Base-by-base conservation (phyloP, 805 yeast species). In the Cyberlindnera maritima region DNA sequence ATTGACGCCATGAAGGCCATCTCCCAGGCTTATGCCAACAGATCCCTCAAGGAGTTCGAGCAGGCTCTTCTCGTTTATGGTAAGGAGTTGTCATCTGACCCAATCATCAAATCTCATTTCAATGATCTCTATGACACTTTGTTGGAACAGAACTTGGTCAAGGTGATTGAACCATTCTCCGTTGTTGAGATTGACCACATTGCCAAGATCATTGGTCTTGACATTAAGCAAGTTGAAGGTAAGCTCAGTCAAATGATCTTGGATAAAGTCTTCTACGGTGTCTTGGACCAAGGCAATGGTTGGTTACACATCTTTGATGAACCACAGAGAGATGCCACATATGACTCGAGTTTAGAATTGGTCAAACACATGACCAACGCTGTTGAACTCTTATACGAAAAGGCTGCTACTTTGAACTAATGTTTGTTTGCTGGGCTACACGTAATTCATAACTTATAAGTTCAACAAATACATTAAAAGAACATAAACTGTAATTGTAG, bases 251-350 rank as follows among this genome's bases (percentile, higher is more conserved):
- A 92, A 68, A 92, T 94, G 98, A 92, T 94, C 57, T 76, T 94
- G 59, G 99, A 94, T 68, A 85, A 88, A 61, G 87, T 90, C n/a
- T 89, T 94, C 59, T 86, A 83, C 62, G 99, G 99, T 40, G 98
- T 94, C 32, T 75, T 94, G 57, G 99, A 94, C 67, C 99, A 94
- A 72, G 98, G 98, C 39, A 91, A 91, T 64, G 99, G 99, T 9
- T 94, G 97, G 96, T 76, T 94, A 59, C 83, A 89, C 55, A 80
- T 94, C 48, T 94, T 88, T 62, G 96, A 89, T 49, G 87, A 90
- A 63, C 96, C 96, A 36, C 81, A 80, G 61, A 81, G 82, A 52
- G 98, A 94, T 66, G 87, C 87, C 34, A 83, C 95, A 42, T 94
- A 92, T 62, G 94, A 85, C 53, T 82, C 92, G 45, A 85, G 95